Evolutionary conservation across 768 basidiomycete species (phyloP), one percentile per base, ranked within the genome.

Genomic region (Mycena belliarum): DNA sequence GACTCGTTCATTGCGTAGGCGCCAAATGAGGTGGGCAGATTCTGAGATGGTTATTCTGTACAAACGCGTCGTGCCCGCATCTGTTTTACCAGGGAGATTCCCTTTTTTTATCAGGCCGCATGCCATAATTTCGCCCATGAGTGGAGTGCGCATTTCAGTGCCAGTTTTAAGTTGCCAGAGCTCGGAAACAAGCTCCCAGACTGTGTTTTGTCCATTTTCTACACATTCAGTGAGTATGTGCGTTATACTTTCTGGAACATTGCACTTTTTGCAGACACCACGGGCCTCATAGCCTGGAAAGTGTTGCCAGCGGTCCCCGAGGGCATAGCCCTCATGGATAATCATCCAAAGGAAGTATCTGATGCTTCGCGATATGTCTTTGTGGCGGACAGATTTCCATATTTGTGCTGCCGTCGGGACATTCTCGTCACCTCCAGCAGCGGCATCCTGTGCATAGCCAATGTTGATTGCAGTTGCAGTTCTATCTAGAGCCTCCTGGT

Each of bases 1-100:
- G 12, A 45, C 40, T 6, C 49, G 28, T 14, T 54, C 52, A 12
- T 49, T 49, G 11, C 58, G 4, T 2, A 60, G 48, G 23, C 24
- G 46, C 60, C 56, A 62, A 24, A 62, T 58, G 2, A 62, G 45
- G 56, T 52, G 26, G 4, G 56, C 52, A 10, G 55, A 57, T 35
- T 62, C 60, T 15, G 60, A 52, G 12, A 62, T 35, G 2, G 52
- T 12, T 9, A 62, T 62, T 14, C 51, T 32, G 45, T 23, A 50
- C 2, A 62, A 25, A 0, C 60, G 2, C 2, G 55, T 42, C 14
- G 48, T 43, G 25, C 55, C 60, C 16, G 35, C 23, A 15, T 42
- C 42, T 1, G 18, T 28, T 15, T 35, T 45, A 15, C 16, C 20
- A 6, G 51, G 26, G 20, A 24, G 25, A 18, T 25, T 49, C 10